These are phyloP conservation scores for Globisporangium iwayamae DNA, from an alignment of 352 stramenopile genomes.

Conservation along the genomic window DNA sequence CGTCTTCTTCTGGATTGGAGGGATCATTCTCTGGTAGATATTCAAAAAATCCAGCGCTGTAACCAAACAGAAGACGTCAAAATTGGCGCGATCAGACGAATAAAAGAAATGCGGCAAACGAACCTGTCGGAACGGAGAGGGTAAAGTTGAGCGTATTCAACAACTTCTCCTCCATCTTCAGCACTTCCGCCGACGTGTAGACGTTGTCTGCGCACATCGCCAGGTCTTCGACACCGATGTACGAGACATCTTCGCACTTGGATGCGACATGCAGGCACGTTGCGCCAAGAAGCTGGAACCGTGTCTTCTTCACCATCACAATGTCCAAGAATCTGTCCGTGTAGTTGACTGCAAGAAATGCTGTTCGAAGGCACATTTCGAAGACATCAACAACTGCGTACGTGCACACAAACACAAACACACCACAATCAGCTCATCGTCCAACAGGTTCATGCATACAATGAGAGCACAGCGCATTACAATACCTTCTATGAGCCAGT, in stretches of 20 bases:
- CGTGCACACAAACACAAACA: neutral
- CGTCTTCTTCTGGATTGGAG: conserved; percentile 78
- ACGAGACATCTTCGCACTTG: conserved; percentile 91
- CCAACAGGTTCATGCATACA: neutral
- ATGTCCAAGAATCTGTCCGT: conserved; percentile 87
- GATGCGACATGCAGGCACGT: conserved; percentile 89
- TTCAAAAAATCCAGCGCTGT: conserved; percentile 87
- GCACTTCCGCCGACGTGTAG: conserved; percentile 84
- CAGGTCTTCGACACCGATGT: conserved; percentile 90
- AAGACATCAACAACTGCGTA: conserved; percentile 90
- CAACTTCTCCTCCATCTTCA: conserved; percentile 91
- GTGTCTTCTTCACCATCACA: conserved; percentile 86
- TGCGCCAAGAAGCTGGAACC: conserved; percentile 87
- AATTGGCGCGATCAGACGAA: conserved; percentile 6
- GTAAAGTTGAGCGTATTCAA: conserved; percentile 92
- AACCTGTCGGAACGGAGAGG: conserved; percentile 85
- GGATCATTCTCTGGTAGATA: conserved; percentile 88
- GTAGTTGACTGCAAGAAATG: conserved; percentile 90
- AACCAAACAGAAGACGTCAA: conserved; percentile 6
- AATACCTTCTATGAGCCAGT: conserved; percentile 90
- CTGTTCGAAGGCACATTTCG: conserved; percentile 88
- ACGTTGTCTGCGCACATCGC: conserved; percentile 91
- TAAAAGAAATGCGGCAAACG: neutral
- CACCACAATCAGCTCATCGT: neutral
- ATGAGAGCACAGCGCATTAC: neutral